Conservation (phyloP, 2,329 filamentous ascomycete species). For the Fusarium sp. region DNA sequence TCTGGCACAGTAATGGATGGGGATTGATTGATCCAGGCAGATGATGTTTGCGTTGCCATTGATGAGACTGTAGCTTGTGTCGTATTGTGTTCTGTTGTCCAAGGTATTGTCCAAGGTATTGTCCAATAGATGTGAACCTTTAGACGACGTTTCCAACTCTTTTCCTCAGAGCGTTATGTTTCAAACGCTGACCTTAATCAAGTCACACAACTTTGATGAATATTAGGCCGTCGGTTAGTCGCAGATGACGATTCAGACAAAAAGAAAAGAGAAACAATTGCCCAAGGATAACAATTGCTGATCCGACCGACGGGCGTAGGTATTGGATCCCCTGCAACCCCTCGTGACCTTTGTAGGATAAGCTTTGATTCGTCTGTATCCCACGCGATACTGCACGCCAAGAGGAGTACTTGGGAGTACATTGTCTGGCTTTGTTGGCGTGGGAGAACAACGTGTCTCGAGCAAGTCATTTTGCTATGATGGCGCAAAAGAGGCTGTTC, state of each 20-base stretch:
- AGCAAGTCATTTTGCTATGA: constrained; percentile 7
- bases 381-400: constrained; percentile 28
- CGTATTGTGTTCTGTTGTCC: neutral
- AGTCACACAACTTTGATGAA: constrained; percentile 2
- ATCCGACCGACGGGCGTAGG: constrained; percentile 26
- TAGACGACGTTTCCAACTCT: neutral
- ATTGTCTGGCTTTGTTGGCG: neutral
- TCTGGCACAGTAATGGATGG: constrained; percentile 15
- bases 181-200: neutral
- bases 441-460: constrained; percentile 4
- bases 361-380: constrained; percentile 30
- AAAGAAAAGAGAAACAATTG: neutral
- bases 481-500: constrained; percentile 10
- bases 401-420: constrained; percentile 31
- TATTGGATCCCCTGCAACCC: constrained; percentile 18
- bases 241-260: constrained; percentile 10
- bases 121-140: neutral
- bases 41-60: constrained; percentile 14
- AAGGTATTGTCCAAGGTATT: neutral
- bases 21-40: constrained; percentile 2
- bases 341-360: constrained; percentile 32
- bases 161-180: neutral
- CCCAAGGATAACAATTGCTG: constrained; percentile 21
- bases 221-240: neutral
- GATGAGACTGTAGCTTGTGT: neutral